Evolutionary conservation across 2,329 filamentous ascomycete species (phyloP).

Genomic region (Coniochaeta sp.): DNA sequence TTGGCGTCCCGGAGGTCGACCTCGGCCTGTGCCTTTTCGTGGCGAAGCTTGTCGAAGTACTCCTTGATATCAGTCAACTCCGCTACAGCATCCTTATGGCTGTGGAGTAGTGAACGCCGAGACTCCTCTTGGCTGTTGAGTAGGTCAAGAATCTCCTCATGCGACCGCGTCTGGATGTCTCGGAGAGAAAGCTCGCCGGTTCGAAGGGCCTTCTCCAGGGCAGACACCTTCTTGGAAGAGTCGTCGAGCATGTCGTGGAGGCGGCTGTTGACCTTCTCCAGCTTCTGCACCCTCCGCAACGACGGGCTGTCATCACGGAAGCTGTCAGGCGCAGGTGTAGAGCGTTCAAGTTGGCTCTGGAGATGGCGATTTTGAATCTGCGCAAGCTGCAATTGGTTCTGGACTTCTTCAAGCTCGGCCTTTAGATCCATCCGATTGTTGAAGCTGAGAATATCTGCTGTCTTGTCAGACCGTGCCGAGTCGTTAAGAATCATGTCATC

Average conservation of each 20-base stretch:
- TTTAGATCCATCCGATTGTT: slow-evolving; percentile 89
- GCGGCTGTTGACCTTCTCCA: slow-evolving; percentile 85
- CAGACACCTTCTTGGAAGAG: slow-evolving; percentile 84
- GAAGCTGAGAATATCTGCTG: slow-evolving; percentile 73
- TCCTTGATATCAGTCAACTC: slow-evolving; percentile 83
- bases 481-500: slow-evolving; percentile 42
- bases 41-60: slow-evolving; percentile 80
- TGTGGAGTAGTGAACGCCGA: slow-evolving; percentile 69
- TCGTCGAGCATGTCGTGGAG: slow-evolving; percentile 94
- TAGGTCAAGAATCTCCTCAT: slow-evolving; percentile 88
- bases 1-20: slow-evolving; percentile 78
- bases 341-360: slow-evolving; percentile 74
- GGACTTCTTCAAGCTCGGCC: slow-evolving; percentile 81
- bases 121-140: slow-evolving; percentile 91
- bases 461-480: slow-evolving; percentile 77
- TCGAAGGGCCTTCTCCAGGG: slow-evolving; percentile 77
- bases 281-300: slow-evolving; percentile 73
- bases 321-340: slow-evolving; percentile 53
- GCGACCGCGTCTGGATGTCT: slow-evolving; percentile 86
- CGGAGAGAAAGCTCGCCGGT: slow-evolving; percentile 82
- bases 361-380: slow-evolving; percentile 95
- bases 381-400: slow-evolving; percentile 87
- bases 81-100: slow-evolving; percentile 76
- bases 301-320: slow-evolving; percentile 69
- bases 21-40: slow-evolving; percentile 70